phyloP scores from a whole-genome alignment of 1,139 yeast genomes.

The Candida buenavistaensis region DNA sequence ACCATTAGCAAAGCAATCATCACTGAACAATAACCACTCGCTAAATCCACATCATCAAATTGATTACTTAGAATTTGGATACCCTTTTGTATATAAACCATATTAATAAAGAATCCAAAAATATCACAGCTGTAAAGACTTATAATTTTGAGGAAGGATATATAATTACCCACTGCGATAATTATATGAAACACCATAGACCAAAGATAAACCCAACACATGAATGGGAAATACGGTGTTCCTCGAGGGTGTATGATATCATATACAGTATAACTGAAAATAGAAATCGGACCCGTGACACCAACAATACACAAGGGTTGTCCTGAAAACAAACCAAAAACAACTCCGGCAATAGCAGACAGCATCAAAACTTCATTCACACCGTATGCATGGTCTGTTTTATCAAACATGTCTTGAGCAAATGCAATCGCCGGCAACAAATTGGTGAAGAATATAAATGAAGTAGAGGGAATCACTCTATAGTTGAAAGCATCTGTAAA shows the following conservation, averaged over 20 bases:
- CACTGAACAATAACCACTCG: slow-evolving; percentile 75
- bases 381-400: slow-evolving; percentile 83
- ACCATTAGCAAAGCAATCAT: slow-evolving; percentile 73
- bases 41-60: slow-evolving; percentile 46
- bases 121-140: slow-evolving; percentile 88
- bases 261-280: slow-evolving; percentile 89
- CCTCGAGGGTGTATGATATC: slow-evolving; percentile 67
- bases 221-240: slow-evolving; percentile 81
- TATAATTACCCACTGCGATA: slow-evolving; percentile 70
- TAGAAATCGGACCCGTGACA: slow-evolving; percentile 92
- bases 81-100: slow-evolving; percentile 91
- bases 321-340: slow-evolving; percentile 82
- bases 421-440: slow-evolving; percentile 92
- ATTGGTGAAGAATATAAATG: slow-evolving; percentile 85
- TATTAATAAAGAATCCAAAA: slow-evolving; percentile 87
- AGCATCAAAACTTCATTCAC: slow-evolving; percentile 85
- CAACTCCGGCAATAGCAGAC: slow-evolving; percentile 85
- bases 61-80: slow-evolving; percentile 77
- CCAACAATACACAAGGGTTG: slow-evolving; percentile 97
- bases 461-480: slow-evolving; percentile 82
- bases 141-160: slow-evolving; percentile 68
- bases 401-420: slow-evolving; percentile 95
- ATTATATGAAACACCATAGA: slow-evolving; percentile 77
- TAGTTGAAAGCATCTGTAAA: slow-evolving; percentile 84
- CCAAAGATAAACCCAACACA: slow-evolving; percentile 97